Evolutionary conservation across 2,329 filamentous ascomycete genomes (phyloP), one percentile per base, ranked within the genome.

Genomic region (Colletotrichum euphorbiae): DNA sequence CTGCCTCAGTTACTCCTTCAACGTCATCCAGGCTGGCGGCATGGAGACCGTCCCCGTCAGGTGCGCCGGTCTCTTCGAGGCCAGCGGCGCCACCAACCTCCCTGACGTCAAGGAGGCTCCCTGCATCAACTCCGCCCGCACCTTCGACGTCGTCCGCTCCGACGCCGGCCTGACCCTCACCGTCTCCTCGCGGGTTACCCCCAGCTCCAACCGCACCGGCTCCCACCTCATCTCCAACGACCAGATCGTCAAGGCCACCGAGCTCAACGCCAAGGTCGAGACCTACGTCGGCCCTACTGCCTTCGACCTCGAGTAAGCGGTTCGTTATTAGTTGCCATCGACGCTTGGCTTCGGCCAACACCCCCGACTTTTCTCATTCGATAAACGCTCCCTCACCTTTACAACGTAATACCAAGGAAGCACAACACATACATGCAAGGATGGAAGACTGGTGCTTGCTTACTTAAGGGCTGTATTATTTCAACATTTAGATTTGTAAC

Each of bases 81-180:
- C 66, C 67, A 70, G 72, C 62, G 36, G 43, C 59, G 68, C 69
- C 69, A 72, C 72, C 66, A 65, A 59, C n/a, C 73, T 79, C n/a
- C 77, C 77, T 57, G 64, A 74, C 17, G 72, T 79, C 70, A 67
- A 69, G 60, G 70, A 74, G 3, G 77, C 70, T 52, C 43, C 70
- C 19, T 79, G 77, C 73, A 42, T 60, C 3, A 19, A 73, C 3
- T 78, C 77, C 6, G 74, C 75, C 31, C 73, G 76, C 19, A 76
- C 74, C 36, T 79, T 74, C 65, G 69, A 70, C 61, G 45, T 79
- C 42, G 43, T 54, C 64, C 72, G 72, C 56, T 36, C 64, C 59
- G 52, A 57, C 46, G 71, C 69, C 15, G 76, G 76, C 40, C 69
- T 78, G 33, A 64, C 67, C 57, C 48, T 79, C 43, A 64, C 62